Evolutionary conservation across 2,329 filamentous ascomycete genomes (phyloP).

Genomic region (Penicillium sp.): DNA sequence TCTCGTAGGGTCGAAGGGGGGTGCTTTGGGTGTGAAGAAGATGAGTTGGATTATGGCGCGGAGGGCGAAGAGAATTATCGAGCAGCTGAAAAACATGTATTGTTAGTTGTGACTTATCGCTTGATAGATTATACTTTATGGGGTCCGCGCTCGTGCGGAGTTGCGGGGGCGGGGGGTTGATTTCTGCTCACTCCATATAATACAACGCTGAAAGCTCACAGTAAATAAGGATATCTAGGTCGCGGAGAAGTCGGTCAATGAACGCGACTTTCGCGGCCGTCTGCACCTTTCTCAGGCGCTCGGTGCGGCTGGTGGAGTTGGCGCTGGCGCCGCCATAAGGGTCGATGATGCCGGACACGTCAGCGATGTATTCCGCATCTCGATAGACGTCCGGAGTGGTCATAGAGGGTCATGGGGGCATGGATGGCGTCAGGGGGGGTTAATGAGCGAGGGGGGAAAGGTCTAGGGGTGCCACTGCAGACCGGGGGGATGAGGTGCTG

Average conservation of each 20-base stretch:
- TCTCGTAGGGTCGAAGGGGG: constrained; percentile 44
- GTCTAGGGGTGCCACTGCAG: too few relatives aligned
- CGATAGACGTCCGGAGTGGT: constrained; percentile 39
- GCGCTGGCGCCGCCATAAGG: constrained; percentile 22
- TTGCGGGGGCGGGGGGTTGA: too few relatives aligned
- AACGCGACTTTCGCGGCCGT: constrained; percentile 38
- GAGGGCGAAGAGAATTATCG: constrained; percentile 48
- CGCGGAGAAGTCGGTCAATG: constrained; percentile 49
- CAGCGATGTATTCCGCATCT: constrained; percentile 42
- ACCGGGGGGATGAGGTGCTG: too few relatives aligned
- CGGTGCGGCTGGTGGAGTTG: constrained; percentile 17
- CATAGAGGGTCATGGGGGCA: constrained; percentile 41
- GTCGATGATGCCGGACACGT: constrained; percentile 39
- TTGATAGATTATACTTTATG: too few relatives aligned
- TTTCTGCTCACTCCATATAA: constrained; percentile 56
- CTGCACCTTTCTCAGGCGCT: constrained; percentile 29
- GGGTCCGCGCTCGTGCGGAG: too few relatives aligned
- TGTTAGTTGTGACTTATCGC: too few relatives aligned
- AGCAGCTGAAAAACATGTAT: too few relatives aligned
- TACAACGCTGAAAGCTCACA: constrained; percentile 54
- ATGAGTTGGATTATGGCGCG: constrained; percentile 50
- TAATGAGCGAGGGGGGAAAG: too few relatives aligned
- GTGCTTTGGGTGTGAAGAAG: constrained; percentile 52
- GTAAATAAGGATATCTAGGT: constrained; percentile 53
- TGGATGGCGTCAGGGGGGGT: constrained; percentile 23